phyloP scores from a whole-genome alignment of 148 eudicot species.

The Drosera capensis region DNA sequence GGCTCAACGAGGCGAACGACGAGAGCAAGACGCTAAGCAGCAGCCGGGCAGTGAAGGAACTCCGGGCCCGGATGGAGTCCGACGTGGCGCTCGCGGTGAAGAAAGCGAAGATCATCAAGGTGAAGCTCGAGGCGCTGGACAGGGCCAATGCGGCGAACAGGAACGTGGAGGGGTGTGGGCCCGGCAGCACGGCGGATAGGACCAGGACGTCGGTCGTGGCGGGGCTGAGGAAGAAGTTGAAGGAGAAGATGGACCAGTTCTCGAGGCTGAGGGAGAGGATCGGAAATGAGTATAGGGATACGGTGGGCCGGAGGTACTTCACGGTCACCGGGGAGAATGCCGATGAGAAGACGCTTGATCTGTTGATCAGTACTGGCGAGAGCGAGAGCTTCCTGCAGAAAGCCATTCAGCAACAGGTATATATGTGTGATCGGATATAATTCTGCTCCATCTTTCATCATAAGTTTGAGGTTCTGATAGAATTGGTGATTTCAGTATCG shows the following conservation, averaged over 20 bases:
- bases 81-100: conserved; percentile 44
- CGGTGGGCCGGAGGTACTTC: conserved; percentile 62
- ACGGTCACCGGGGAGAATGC: conserved; percentile 87
- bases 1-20: conserved; percentile 39
- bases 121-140: conserved; percentile 45
- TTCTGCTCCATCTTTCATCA: no score
- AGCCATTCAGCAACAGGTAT: conserved; percentile 76
- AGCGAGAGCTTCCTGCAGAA: conserved; percentile 74
- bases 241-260: conserved; percentile 60
- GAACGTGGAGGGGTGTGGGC: conserved; percentile 56
- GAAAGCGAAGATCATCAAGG: conserved; percentile 63
- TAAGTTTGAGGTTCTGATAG: no score
- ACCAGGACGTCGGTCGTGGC: conserved; percentile 63
- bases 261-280: conserved; percentile 39
- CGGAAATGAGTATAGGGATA: conserved; percentile 56
- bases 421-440: neutral
- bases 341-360: conserved; percentile 45
- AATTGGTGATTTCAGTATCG: no score
- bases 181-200: conserved; percentile 74
- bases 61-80: conserved; percentile 51
- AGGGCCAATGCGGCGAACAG: conserved; percentile 61
- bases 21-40: conserved; percentile 58
- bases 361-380: conserved; percentile 64
- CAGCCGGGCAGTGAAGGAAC: conserved; percentile 37
- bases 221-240: conserved; percentile 60